Evolutionary conservation across 2,329 filamentous ascomycete genomes (phyloP).

Genomic region (Trichophyton schoenleinii): DNA sequence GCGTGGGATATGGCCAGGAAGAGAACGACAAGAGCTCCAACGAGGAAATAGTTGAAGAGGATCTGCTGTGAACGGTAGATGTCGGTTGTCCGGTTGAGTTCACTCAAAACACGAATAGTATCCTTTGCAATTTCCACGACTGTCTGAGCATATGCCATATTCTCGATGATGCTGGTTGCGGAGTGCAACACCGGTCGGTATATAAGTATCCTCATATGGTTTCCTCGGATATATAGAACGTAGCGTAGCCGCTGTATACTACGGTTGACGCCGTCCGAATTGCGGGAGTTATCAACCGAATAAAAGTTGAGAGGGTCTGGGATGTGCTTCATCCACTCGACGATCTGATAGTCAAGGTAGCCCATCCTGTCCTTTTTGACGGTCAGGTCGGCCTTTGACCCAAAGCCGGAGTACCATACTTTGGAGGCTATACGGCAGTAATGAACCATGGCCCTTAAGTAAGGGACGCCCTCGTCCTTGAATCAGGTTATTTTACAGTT

Average conservation of each 20-base stretch:
- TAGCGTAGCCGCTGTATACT: conserved; percentile 63
- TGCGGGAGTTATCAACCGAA: conserved; percentile 39
- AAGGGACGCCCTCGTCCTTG: conserved; percentile 44
- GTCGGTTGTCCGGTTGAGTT: conserved; percentile 49
- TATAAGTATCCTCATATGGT: conserved; percentile 81
- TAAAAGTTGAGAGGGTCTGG: conserved; percentile 52
- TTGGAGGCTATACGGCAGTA: conserved; percentile 75
- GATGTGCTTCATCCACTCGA: conserved; percentile 74
- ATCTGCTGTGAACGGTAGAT: conserved; percentile 53
- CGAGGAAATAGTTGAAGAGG: conserved; percentile 55
- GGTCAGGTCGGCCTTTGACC: conserved; percentile 53
- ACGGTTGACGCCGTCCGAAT: conserved; percentile 44
- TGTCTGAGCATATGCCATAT: conserved; percentile 59
- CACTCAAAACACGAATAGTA: conserved; percentile 48
- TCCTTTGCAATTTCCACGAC: conserved; percentile 55
- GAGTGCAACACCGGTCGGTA: conserved; percentile 81
- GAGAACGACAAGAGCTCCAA: conserved; percentile 50
- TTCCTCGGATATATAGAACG: conserved; percentile 72
- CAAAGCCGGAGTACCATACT: conserved; percentile 70
- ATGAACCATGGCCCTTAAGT: conserved; percentile 69
- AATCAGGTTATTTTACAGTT: neutral
- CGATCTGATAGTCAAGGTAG: conserved; percentile 67
- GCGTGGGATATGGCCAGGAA: conserved; percentile 54
- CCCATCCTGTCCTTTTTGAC: conserved; percentile 63
- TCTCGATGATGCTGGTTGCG: conserved; percentile 66